A percentile compares a stretch with the other conserved stretches of the same genome.
Conservation (phyloP, 1,284 basidiomycete species). For the Ustilago lituana region DNA sequence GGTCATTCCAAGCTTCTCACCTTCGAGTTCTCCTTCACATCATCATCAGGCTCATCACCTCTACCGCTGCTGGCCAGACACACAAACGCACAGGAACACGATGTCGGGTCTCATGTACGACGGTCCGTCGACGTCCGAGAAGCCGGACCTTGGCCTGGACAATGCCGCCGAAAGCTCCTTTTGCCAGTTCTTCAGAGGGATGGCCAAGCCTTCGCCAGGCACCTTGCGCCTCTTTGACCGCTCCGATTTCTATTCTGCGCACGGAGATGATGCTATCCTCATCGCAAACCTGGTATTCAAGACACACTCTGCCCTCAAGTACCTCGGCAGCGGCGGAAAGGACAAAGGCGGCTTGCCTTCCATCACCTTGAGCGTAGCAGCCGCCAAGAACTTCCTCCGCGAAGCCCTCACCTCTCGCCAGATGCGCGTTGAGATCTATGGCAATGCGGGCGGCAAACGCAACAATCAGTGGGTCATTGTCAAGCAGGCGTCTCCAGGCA, state of each 20-base stretch:
- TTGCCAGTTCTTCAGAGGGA: constrained; percentile 52
- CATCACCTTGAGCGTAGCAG: constrained; percentile 81
- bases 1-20: too few species aligned
- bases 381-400: constrained; percentile 86
- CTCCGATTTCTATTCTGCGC: constrained; percentile 85
- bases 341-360: constrained; percentile 54
- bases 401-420: constrained; percentile 91
- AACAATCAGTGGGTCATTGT: constrained; percentile 75
- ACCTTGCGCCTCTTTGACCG: constrained; percentile 66
- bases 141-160: constrained; percentile 56
- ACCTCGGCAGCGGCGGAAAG: constrained; percentile 56
- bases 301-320: constrained; percentile 65
- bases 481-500: constrained; percentile 94
- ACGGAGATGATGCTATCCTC: constrained; percentile 87
- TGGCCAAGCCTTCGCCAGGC: constrained; percentile 44
- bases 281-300: constrained; percentile 80
- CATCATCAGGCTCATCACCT: background rate
- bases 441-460: constrained; percentile 74
- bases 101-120: constrained; percentile 66
- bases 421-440: constrained; percentile 86
- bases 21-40: background rate
- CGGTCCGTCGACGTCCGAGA: constrained; percentile 45
- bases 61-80: constrained; percentile 7
- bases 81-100: too few species aligned
- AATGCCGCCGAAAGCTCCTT: constrained; percentile 57